Evolutionary conservation across 2,329 filamentous ascomycete species (phyloP).

Genomic region (Anthostomella pinea): DNA sequence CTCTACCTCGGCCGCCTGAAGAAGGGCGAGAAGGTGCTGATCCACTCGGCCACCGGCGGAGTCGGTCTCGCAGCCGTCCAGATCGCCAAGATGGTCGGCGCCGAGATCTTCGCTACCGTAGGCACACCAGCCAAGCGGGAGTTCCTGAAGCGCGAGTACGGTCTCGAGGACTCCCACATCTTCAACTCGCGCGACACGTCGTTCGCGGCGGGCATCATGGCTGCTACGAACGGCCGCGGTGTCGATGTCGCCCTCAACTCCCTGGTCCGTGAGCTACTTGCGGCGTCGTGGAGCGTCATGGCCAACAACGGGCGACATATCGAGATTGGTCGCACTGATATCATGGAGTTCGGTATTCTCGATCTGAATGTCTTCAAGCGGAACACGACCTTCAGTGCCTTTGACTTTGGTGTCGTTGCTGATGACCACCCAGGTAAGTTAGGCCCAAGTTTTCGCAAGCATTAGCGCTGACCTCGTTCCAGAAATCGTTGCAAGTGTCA

Average conservation of each 20-base stretch:
- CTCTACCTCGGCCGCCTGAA: constrained; percentile 28
- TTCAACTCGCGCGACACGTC: constrained; percentile 36
- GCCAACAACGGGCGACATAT: constrained; percentile 6
- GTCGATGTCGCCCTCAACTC: constrained; percentile 47
- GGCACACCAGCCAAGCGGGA: constrained; percentile 33
- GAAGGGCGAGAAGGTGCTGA: constrained; percentile 35
- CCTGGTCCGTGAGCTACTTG: constrained; percentile 24
- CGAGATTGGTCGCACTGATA: constrained; percentile 13
- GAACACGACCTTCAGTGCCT: constrained; percentile 13
- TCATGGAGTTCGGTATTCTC: constrained; percentile 11
- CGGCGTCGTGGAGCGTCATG: constrained; percentile 10
- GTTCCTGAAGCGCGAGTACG: constrained; percentile 31
- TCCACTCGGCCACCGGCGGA: constrained; percentile 44
- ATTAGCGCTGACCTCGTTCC: constrained; percentile 1
- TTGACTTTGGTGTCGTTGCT: constrained; percentile 13
- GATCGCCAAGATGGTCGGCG: constrained; percentile 36
- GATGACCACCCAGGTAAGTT: constrained; percentile 10
- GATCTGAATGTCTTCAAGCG: constrained; percentile 14
- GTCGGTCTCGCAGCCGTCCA: constrained; percentile 43
- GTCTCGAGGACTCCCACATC: constrained; percentile 36
- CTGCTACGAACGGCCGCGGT: constrained; percentile 29
- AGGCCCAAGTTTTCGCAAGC: neutral
- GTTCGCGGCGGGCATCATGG: constrained; percentile 33
- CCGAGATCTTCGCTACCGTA: constrained; percentile 43
- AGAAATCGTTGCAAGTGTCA: constrained; percentile 15